A percentile compares a stretch with the other conserved stretches of the same genome.
Conservation (phyloP, 208 protist genomes). For the Acanthamoeba castellanii region DNA sequence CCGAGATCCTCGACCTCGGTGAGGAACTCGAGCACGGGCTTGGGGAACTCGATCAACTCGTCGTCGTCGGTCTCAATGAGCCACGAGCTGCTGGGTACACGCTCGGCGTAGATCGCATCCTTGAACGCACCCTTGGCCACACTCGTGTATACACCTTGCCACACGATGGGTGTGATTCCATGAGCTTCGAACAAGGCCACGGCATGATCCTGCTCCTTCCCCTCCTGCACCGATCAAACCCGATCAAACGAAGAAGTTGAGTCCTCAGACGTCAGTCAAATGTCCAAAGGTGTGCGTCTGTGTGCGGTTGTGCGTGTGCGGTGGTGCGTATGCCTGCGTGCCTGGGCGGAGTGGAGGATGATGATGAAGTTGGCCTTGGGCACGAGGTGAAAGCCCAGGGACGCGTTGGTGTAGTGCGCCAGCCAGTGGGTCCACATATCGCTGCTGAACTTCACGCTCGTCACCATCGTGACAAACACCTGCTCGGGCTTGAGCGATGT, state of each 20-base stretch:
- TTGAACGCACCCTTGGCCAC: not conserved
- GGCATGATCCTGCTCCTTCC: not conserved
- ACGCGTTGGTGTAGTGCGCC: not conserved
- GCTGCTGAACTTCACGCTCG: not conserved
- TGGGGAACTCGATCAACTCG: slow-evolving; percentile 33
- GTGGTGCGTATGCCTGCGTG: not conserved
- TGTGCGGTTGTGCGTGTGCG: too few relatives aligned
- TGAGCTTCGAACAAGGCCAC: not conserved
- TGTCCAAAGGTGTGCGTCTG: too few relatives aligned
- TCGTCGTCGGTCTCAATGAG: slow-evolving; percentile 36
- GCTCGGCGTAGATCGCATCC: not conserved
- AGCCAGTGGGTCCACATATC: not conserved
- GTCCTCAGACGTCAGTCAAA: too few relatives aligned
- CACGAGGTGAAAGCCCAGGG: not conserved
- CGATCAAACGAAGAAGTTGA: too few relatives aligned
- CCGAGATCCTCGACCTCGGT: not conserved
- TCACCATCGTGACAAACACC: not conserved
- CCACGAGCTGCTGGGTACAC: not conserved
- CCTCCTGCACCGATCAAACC: not conserved
- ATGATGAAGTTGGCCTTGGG: slow-evolving; percentile 5
- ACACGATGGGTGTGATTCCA: not conserved
- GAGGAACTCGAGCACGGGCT: not conserved
- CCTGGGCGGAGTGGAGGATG: not conserved
- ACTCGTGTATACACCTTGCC: not conserved
- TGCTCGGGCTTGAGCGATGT: not conserved